Conservation (phyloP, 2,329 filamentous ascomycete genomes). For the Sporothrix humicola region DNA sequence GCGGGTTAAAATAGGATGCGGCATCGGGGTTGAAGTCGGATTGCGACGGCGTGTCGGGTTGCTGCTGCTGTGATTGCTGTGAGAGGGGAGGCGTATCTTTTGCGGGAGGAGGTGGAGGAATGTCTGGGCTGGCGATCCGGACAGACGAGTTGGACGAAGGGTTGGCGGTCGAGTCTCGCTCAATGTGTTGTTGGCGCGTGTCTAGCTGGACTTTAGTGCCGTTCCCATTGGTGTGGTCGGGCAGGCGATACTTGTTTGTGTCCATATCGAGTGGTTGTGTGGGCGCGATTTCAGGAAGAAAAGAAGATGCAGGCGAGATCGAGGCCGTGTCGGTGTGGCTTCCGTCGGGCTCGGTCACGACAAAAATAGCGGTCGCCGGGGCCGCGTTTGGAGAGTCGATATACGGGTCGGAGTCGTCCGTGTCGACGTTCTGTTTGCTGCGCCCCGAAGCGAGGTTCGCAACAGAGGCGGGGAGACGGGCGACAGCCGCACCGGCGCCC, state of each 20-base stretch:
- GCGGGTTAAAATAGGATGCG: conserved; percentile 69
- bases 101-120: conserved; percentile 52
- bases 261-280: conserved; percentile 66
- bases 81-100: conserved; percentile 59
- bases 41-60: conserved; percentile 42
- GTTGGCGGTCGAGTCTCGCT: conserved; percentile 48
- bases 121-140: conserved; percentile 39
- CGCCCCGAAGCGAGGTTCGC: conserved; percentile 41
- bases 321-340: conserved; percentile 15
- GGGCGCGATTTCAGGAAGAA: conserved; percentile 59
- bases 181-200: conserved; percentile 63
- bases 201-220: conserved; percentile 67
- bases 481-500: conserved; percentile 64
- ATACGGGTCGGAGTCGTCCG: conserved; percentile 40
- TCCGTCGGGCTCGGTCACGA: conserved; percentile 32
- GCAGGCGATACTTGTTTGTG: conserved; percentile 74
- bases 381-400: conserved; percentile 30
- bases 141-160: neutral
- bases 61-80: conserved; percentile 16
- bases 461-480: conserved; percentile 55
- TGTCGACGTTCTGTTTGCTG: conserved; percentile 30
- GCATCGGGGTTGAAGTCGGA: conserved; percentile 56
- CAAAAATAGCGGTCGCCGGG: conserved; percentile 28
- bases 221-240: conserved; percentile 72
- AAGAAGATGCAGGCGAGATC: conserved; percentile 43